These are phyloP conservation scores for Ramaria rubella DNA, from an alignment of 768 basidiomycete genomes.

Conservation along the genomic window DNA sequence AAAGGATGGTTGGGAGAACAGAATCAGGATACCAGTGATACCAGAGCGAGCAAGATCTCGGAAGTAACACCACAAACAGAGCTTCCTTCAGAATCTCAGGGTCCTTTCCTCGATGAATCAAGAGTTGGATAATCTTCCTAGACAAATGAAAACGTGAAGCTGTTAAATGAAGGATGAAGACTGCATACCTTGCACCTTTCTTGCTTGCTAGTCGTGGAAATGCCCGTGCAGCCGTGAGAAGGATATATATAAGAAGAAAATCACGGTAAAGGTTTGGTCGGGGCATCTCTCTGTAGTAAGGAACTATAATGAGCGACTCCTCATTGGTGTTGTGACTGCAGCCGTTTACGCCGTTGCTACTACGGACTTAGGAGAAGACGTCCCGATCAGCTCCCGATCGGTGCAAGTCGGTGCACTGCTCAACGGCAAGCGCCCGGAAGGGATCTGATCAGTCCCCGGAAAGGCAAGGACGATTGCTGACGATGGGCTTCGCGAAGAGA, in stretches of 20 bases:
- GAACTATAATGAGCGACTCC: background rate
- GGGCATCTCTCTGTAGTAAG: background rate
- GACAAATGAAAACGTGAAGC: background rate
- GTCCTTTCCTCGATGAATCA: background rate
- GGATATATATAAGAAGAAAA: background rate
- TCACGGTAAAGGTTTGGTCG: background rate
- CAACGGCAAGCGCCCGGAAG: too few relatives aligned
- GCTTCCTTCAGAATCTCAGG: background rate
- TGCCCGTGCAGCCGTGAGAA: background rate
- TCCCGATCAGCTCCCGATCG: too few relatives aligned
- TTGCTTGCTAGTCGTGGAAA: background rate
- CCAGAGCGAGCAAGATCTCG: background rate
- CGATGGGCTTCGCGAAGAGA: too few relatives aligned
- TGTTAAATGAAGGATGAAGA: background rate
- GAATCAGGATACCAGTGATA: background rate
- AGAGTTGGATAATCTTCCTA: background rate
- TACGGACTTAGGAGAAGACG: too few relatives aligned
- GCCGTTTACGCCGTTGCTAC: too few relatives aligned
- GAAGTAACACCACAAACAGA: background rate
- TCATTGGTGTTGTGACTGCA: too few relatives aligned
- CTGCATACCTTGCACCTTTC: background rate
- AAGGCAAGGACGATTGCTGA: too few relatives aligned
- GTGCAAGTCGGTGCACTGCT: too few relatives aligned
- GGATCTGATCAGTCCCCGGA: too few relatives aligned
- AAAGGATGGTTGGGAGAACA: background rate